Evolutionary conservation across 257 asterid species (phyloP).

Genomic region (Coffea canephora): DNA sequence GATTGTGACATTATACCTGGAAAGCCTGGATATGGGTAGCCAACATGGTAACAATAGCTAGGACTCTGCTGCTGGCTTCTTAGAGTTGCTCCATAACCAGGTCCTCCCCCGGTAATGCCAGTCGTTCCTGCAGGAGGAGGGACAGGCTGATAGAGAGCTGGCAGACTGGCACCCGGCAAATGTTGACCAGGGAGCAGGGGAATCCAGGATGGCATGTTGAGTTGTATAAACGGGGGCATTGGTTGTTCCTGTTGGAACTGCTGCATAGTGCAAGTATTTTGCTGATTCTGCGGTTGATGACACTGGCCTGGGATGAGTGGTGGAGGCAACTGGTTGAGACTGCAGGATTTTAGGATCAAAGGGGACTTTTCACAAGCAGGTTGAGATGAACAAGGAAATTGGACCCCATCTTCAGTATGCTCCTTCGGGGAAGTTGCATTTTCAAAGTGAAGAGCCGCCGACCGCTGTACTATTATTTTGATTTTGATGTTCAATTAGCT

Average conservation of each 20-base stretch:
- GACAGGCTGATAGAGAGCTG: background rate
- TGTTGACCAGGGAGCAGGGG: background rate
- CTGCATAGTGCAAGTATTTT: background rate
- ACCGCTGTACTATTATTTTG: background rate
- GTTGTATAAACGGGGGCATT: background rate
- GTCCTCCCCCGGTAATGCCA: background rate
- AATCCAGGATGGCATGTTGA: background rate
- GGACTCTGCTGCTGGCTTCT: background rate
- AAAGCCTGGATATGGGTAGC: background rate
- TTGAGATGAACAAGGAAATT: too few species aligned
- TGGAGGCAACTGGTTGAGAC: background rate
- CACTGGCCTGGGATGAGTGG: background rate
- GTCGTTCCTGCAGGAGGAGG: background rate
- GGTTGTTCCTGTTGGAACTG: background rate
- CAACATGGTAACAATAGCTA: background rate
- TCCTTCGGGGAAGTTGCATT: background rate
- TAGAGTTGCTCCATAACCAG: background rate
- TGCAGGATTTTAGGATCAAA: background rate
- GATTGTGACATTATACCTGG: background rate
- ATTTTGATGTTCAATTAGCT: constrained; percentile 7
- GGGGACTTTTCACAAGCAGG: too few species aligned
- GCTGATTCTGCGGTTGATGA: constrained; percentile 6
- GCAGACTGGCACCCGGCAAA: background rate
- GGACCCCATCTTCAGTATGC: too few species aligned
- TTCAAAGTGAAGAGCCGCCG: background rate